These are phyloP conservation scores for Hypsizygus marmoreus DNA, from an alignment of 768 basidiomycete genomes.

Conservation along the genomic window DNA sequence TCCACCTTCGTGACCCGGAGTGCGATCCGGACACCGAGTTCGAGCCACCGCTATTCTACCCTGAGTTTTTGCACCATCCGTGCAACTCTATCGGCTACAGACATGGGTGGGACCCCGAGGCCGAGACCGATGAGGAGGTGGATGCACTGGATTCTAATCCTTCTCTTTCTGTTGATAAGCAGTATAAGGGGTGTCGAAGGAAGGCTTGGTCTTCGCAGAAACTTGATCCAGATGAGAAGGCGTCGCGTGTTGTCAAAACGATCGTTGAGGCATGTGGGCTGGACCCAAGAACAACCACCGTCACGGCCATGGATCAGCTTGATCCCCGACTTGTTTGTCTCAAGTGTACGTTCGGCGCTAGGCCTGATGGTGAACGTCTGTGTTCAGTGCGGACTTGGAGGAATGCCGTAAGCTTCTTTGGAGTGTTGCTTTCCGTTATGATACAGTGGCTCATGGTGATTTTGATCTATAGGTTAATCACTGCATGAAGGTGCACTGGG, in stretches of 20 bases:
- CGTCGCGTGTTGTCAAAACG: conserved; percentile 28
- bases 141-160: conserved; percentile 8
- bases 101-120: not conserved
- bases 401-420: conserved; percentile 28
- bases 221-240: conserved; percentile 31
- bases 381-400: conserved; percentile 33
- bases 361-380: conserved; percentile 33
- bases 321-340: conserved; percentile 36
- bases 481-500: conserved; percentile 30
- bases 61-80: conserved; percentile 33
- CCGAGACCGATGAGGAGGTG: conserved; percentile 9
- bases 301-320: conserved; percentile 27
- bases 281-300: conserved; percentile 23
- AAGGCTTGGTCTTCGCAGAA: conserved; percentile 23
- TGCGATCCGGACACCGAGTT: not conserved
- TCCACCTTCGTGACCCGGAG: conserved; percentile 1
- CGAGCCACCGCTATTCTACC: conserved; percentile 32
- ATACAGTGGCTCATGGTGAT: not conserved
- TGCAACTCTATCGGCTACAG: conserved; percentile 25
- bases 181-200: conserved; percentile 13
- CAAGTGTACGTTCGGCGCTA: conserved; percentile 33
- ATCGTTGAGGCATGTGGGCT: conserved; percentile 33
- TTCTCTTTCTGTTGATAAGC: conserved; percentile 11
- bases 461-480: conserved; percentile 29
- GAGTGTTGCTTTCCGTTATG: no score